Percentiles rank a stretch among this genome's conserved stretches.
Evolutionary conservation across 2,329 filamentous ascomycete species (phyloP).

Genomic region (Curvularia eragrostidis): DNA sequence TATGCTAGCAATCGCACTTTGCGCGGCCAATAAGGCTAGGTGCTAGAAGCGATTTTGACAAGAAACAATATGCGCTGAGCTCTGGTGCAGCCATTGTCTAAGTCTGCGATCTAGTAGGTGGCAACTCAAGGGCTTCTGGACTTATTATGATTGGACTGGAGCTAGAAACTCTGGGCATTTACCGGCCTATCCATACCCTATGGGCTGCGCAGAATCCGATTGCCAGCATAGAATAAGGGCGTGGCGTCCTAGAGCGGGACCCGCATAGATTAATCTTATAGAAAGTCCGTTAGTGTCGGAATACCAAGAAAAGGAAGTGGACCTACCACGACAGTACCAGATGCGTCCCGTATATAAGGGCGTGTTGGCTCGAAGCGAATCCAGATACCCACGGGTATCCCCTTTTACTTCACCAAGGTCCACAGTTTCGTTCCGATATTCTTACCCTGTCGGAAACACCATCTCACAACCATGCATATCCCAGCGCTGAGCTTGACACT

Average conservation of each 20-base stretch:
- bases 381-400: constrained; percentile 1
- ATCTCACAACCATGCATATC: constrained; percentile 34
- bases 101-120: no score
- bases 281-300: constrained; percentile 9
- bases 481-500: constrained; percentile 32
- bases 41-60: no score
- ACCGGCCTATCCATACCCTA: no score
- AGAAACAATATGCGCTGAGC: no score
- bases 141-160: no score
- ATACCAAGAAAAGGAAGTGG: background rate
- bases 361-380: background rate
- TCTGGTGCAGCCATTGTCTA: no score
- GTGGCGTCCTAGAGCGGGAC: constrained; percentile 15
- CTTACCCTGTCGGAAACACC: constrained; percentile 19
- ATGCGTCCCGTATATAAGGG: constrained; percentile 15
- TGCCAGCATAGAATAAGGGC: no score
- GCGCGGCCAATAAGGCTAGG: no score
- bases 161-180: no score
- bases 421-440: constrained; percentile 2
- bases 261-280: constrained; percentile 27
- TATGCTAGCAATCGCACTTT: no score
- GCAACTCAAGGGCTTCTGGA: no score
- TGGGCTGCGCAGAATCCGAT: no score
- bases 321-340: background rate
- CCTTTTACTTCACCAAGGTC: background rate